Evolutionary conservation across 305 asterid species (phyloP), one percentile per base, ranked within the genome.

Genomic region (Caryopteris hybrid): DNA sequence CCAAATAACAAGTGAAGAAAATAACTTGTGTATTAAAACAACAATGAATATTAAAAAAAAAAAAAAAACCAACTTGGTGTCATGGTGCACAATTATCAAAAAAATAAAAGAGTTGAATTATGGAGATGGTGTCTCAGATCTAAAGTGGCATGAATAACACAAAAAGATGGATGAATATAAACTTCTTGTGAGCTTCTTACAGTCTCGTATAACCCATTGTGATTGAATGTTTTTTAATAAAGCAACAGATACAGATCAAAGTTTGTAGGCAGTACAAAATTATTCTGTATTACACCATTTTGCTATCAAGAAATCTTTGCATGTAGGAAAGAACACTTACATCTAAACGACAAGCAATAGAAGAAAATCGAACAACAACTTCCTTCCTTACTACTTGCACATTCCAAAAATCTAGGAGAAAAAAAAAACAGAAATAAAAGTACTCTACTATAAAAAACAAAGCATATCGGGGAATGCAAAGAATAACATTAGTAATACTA

Each of bases 171-270:
- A 78, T 94, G 98, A 70, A 94, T 83, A 64, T 89, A 88, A 42
- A 91, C 99, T 78, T 91, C 98, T 81, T 94, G 96, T 45, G 99
- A 89, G 66, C 95, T 74, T 77, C 99, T 83, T 61, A 91, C 46
- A 6, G 98, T 94, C 86, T 88, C 89, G 92, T 91, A 91, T 72
- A 77, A 67, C 43, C 98, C 99, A 56, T 88, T 91, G 73, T 91
- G 93, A 79, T 96, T 91, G 88, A 70, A 91, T 18, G 96, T 82
- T 97, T 93, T 36, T 72, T 68, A 56, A 18, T 73, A 55, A 25
- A 71, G 55, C 43, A 63, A 74, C 57, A 57, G n/a, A 68, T 46
- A 39, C 21, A 47, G 29, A 68, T 80, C 66, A 66, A 63, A 56
- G 70, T 54, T 61, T 18, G 58, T 42, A 18, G 7, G 45, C 18